Evolutionary conservation across 345 rosid genomes (phyloP), one percentile per base, ranked within the genome.

Genomic region (Alliaria petiolata): DNA sequence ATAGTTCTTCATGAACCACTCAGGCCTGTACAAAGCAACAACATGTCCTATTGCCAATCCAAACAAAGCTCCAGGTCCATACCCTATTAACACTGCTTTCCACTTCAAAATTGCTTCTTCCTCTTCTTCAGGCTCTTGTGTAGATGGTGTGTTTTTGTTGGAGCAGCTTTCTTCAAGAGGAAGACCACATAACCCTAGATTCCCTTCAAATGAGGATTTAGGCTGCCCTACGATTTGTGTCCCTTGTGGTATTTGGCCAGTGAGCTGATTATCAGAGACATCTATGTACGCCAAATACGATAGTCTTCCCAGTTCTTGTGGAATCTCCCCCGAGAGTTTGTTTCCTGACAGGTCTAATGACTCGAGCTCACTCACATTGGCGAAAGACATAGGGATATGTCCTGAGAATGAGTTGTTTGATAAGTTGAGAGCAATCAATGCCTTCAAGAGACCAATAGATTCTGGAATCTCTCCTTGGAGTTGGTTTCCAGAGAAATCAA

Each of bases 401-500:
- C 71, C 58, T 2, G 65, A 12, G 77, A 72, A 72, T 44, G 64
- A 64, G 77, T 72, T 72, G 65, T 55, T 28, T 10, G 77, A 72
- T 55, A 72, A 65, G 65, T 72, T 72, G 43, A 72, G 71, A 17
- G 77, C 71, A 28, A 72, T 72, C 71, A 64, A 36, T 14, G 65
- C 25, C 50, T 36, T 64, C 44, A 72, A 46, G 0, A 64, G 43
- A 72, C 71, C 71, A 49, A 72, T 55, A 55, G 77, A 72, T 55
- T 72, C 71, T 2, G 71, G 77, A 64, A 72, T 72, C 58, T 54
- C 39, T 31, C 58, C 58, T 53, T 53, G 20, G 6, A 53, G 45
- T 40, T 65, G 30, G 72, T 74, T 74, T 7, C 78, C 72, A 34
- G 78, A 74, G 62, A 74, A 74, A 58, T 74, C 78, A 50, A 74